Conservation (phyloP, 495 filamentous ascomycete species). For the Bryoglossum gracile region DNA sequence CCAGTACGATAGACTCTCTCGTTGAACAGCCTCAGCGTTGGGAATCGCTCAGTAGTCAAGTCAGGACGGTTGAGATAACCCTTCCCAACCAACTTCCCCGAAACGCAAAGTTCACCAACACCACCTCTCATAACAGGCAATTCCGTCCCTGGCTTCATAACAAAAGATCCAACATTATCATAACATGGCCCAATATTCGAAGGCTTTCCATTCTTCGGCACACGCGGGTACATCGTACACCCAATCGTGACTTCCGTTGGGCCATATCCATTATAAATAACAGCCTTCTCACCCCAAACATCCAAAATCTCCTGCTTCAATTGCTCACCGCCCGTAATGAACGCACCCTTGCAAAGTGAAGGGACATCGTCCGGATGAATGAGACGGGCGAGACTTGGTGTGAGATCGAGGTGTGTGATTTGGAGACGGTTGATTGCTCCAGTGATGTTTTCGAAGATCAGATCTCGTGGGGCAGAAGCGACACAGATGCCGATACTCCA, state of each 20-base stretch:
- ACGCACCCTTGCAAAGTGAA: conserved; percentile 58
- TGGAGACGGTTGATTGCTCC: conserved; percentile 57
- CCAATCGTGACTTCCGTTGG: conserved; percentile 91
- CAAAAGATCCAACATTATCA: conserved; percentile 72
- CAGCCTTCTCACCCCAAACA: conserved; percentile 52
- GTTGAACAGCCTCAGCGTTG: conserved; percentile 40
- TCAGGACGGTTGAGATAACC: conserved; percentile 78
- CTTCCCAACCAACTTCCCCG: conserved; percentile 76
- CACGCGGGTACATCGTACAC: conserved; percentile 67
- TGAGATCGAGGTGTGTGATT: conserved; percentile 84
- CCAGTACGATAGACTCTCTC: conserved; percentile 68
- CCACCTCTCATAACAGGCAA: conserved; percentile 66
- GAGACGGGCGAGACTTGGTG: conserved; percentile 57
- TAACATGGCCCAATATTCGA: conserved; percentile 84
- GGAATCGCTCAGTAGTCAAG: conserved; percentile 57
- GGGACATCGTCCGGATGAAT: conserved; percentile 62
- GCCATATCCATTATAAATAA: conserved; percentile 73
- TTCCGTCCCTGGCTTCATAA: conserved; percentile 63
- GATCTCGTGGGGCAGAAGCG: conserved; percentile 66
- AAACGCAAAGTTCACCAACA: conserved; percentile 81
- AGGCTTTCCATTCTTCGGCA: conserved; percentile 61
- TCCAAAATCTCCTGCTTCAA: conserved; percentile 67
- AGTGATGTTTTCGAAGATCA: conserved; percentile 70
- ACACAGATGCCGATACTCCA: conserved; percentile 81
- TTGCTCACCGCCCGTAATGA: conserved; percentile 69